Base-by-base conservation (phyloP, 192 early-diverging fungal species). In the Chytriomyces confervae region DNA sequence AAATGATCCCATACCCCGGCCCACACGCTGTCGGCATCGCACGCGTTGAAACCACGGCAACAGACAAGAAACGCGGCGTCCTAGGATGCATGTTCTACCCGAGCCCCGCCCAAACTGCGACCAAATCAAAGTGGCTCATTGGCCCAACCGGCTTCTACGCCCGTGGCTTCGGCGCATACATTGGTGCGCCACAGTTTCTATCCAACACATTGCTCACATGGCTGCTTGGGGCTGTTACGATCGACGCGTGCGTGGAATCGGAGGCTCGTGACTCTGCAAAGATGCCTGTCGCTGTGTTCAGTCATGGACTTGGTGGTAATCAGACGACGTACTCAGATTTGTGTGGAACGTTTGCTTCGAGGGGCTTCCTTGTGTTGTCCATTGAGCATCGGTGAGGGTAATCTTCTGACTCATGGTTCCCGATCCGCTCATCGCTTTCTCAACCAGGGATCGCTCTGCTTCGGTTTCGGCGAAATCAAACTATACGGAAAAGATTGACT, bases 281-380 rank as follows among this genome's bases (percentile, higher is more conserved):
- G 48, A 27, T 83, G 43, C 83, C 83, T 9, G 62, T 73, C 2
- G 66, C 78, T 13, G 48, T 85, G 27, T 87, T 87, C 48, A 80
- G 78, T 18, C 86, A 87, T 61, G 86, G 86, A 23, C 74, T 87
- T 10, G 86, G 77, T 36, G 86, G 86, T 6, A 87, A 73, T 62
- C 69, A 81, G 16, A 86, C 85, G 27, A 84, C 81, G 69, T 87
- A 87, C 43, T 70, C 53, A 8, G 60, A 66, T 9, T 36, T 78
- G 8, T 53, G 69, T 45, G 68, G 67, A 7, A 47, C 57, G 9
- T 61, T 78, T 20, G 66, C 67, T 7, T 71, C 66, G 5, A 11
- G 68, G 8, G 77, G 77, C 6, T 71, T 78, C 68, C 20, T 78
- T 11, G 68, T 70, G 7, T 13, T 78, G 18, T 61, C 77, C 6